Percentiles rank a stretch among this genome's conserved stretches.
Evolutionary conservation across 192 early-diverging fungal species (phyloP).

Genomic region (Entomortierella lignicola): DNA sequence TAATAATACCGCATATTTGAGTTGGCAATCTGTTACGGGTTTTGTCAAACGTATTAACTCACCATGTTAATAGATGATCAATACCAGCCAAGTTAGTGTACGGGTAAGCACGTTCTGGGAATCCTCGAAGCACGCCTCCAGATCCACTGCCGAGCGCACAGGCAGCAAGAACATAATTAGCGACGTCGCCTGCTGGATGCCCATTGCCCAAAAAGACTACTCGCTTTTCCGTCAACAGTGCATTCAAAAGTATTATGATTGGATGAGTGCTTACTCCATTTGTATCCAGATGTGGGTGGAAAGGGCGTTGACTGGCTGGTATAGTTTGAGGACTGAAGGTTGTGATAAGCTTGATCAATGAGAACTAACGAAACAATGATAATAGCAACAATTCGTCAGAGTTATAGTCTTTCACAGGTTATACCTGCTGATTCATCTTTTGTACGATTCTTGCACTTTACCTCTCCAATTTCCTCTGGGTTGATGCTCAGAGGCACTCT

Average conservation of each 20-base stretch:
- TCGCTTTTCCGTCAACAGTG: slow-evolving; percentile 91
- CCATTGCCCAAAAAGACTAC: slow-evolving; percentile 92
- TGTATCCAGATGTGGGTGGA: slow-evolving; percentile 91
- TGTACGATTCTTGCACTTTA: too few relatives aligned
- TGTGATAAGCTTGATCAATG: slow-evolving; percentile 81
- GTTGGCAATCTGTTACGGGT: too few relatives aligned
- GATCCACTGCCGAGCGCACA: slow-evolving; percentile 92
- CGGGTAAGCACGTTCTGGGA: slow-evolving; percentile 90
- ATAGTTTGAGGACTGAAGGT: slow-evolving; percentile 74
- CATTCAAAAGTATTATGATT: slow-evolving; percentile 89
- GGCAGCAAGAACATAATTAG: slow-evolving; percentile 91
- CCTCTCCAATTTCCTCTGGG: slow-evolving; percentile 92
- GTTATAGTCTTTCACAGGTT: too few relatives aligned
- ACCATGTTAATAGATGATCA: slow-evolving; percentile 86
- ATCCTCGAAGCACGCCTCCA: slow-evolving; percentile 85
- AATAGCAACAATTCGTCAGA: too few relatives aligned
- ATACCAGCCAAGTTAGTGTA: slow-evolving; percentile 90
- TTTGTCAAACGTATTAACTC: slow-evolving; percentile 76
- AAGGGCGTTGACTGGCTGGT: slow-evolving; percentile 59
- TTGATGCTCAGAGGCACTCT: slow-evolving; percentile 87
- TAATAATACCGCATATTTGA: slow-evolving; percentile 69
- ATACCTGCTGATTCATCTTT: too few relatives aligned
- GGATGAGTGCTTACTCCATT: slow-evolving; percentile 87
- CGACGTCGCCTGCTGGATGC: slow-evolving; percentile 91
- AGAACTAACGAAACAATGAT: slow-evolving; percentile 90